phyloP scores from a whole-genome alignment of 129 eudicot species.

The Saposhnikovia divaricata region DNA sequence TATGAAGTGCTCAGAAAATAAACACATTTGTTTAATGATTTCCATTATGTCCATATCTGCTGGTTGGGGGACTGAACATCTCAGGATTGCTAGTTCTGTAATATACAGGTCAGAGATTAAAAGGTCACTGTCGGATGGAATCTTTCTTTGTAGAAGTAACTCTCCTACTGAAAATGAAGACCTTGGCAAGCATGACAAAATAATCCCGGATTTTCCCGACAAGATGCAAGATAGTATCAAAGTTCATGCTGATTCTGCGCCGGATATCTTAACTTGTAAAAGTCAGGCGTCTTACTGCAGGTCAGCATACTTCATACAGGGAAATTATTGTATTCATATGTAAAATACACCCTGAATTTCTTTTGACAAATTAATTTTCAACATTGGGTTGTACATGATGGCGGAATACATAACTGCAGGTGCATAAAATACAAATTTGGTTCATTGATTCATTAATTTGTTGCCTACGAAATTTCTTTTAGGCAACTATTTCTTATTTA shows the following conservation, averaged over 20 bases:
- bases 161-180: slow-evolving; percentile 33
- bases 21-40: not conserved
- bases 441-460: not conserved
- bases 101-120: slow-evolving; percentile 41
- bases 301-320: slow-evolving; percentile 23
- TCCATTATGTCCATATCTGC: not conserved
- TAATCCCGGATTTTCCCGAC: slow-evolving; percentile 30
- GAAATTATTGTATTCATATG: not conserved
- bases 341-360: not conserved
- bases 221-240: slow-evolving; percentile 24
- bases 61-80: not conserved
- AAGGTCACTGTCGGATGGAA: slow-evolving; percentile 84
- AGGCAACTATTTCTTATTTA: not conserved
- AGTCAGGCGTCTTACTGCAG: slow-evolving; percentile 51
- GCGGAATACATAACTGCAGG: not conserved
- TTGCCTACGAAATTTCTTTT: not conserved
- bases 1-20: not conserved
- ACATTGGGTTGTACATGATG: not conserved
- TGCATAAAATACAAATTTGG: too few relatives aligned
- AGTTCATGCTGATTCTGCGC: slow-evolving; percentile 53
- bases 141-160: slow-evolving; percentile 39
- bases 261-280: slow-evolving; percentile 51
- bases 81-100: not conserved
- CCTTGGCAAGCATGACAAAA: slow-evolving; percentile 22
- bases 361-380: not conserved